These are phyloP conservation scores for Talaromyces sp. DNA, from an alignment of 2,329 filamentous ascomycete species.

Conservation along the genomic window DNA sequence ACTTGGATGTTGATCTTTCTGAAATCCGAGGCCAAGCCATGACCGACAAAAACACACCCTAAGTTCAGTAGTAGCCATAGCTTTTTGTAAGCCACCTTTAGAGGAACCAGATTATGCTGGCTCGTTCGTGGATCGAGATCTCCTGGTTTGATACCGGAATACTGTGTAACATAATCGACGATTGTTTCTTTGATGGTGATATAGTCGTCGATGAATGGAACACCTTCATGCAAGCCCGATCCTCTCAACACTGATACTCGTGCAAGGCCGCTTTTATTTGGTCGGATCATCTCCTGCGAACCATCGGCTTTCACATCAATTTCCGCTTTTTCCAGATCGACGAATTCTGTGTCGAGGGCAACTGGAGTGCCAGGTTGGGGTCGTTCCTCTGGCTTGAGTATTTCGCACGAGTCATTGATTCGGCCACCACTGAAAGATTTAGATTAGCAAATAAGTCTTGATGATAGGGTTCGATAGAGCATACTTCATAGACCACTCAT, in stretches of 20 bases:
- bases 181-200: conserved; percentile 87
- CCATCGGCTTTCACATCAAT: conserved; percentile 96
- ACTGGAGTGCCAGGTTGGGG: conserved; percentile 72
- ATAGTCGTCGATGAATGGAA: conserved; percentile 96
- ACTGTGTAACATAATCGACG: conserved; percentile 91
- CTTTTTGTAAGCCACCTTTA: conserved; percentile 96
- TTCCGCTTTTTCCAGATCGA: conserved; percentile 85
- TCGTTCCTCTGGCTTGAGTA: conserved; percentile 55
- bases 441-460: conserved; percentile 11
- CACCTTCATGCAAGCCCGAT: conserved; percentile 68
- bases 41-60: conserved; percentile 88
- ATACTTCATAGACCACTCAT: conserved; percentile 59
- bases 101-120: conserved; percentile 74
- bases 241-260: conserved; percentile 87
- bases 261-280: conserved; percentile 86
- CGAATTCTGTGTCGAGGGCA: conserved; percentile 94
- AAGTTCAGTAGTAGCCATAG: conserved; percentile 95
- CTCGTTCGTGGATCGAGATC: conserved; percentile 79
- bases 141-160: conserved; percentile 81
- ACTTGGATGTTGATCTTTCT: conserved; percentile 98
- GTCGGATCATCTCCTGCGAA: conserved; percentile 84
- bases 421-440: conserved; percentile 30
- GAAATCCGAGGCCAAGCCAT: conserved; percentile 92
- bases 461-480: conserved; percentile 5
- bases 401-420: conserved; percentile 38